These are phyloP conservation scores for Podospora sp. DNA, from an alignment of 495 filamentous ascomycete genomes.

Conservation along the genomic window DNA sequence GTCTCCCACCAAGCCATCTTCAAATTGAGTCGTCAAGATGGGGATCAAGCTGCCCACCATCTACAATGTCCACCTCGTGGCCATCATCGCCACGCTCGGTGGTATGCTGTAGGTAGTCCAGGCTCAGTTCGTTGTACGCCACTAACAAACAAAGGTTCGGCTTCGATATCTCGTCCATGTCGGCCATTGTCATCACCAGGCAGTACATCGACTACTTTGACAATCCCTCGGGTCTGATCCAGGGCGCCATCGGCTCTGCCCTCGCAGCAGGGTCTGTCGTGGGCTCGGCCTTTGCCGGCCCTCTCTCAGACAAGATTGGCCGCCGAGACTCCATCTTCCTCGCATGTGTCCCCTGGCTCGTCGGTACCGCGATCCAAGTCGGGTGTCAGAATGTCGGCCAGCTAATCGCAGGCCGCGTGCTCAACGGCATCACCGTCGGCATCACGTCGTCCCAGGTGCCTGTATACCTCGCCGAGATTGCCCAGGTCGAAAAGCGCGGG, in stretches of 20 bases:
- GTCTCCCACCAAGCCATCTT: too few species aligned
- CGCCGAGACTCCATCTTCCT: conserved; percentile 66
- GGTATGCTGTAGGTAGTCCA: conserved; percentile 53
- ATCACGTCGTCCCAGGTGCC: conserved; percentile 77
- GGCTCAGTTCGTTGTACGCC: too few species aligned
- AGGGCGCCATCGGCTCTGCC: conserved; percentile 67
- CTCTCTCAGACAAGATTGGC: conserved; percentile 66
- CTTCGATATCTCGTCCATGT: conserved; percentile 72
- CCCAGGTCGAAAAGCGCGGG: conserved; percentile 66
- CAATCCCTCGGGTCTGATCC: conserved; percentile 62
- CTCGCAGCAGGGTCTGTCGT: conserved; percentile 69
- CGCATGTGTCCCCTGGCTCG: conserved; percentile 70
- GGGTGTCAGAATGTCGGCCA: conserved; percentile 61
- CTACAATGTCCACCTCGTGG: conserved; percentile 66
- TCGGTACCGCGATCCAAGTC: conserved; percentile 69
- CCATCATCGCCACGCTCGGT: conserved; percentile 62
- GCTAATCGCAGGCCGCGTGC: conserved; percentile 68
- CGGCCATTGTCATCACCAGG: conserved; percentile 68
- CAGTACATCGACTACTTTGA: conserved; percentile 71
- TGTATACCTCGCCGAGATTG: conserved; percentile 80
- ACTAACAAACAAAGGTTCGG: conserved; percentile 42
- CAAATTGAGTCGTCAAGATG: not conserved
- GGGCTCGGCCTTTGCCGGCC: conserved; percentile 65
- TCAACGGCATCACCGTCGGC: conserved; percentile 74
- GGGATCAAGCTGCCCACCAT: conserved; percentile 44